Conservation (phyloP, 2,329 filamentous ascomycete genomes). For the Ophiosphaerella herpotricha region DNA sequence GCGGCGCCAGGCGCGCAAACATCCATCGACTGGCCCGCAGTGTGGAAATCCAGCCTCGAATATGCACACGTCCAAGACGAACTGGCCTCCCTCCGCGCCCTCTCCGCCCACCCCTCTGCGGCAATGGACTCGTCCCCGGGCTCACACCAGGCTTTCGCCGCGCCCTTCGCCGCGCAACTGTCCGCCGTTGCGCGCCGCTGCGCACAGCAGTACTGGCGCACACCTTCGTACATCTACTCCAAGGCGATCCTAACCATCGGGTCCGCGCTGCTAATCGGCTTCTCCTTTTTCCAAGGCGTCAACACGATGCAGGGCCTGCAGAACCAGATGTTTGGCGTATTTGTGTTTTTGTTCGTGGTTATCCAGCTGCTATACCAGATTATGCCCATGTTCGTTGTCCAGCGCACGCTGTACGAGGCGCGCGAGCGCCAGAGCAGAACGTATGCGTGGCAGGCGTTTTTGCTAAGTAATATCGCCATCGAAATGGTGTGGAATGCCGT, state of each 20-base stretch:
- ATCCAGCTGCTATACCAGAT: slow-evolving; percentile 52
- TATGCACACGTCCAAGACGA: slow-evolving; percentile 39
- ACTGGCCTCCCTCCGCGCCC: slow-evolving; percentile 46
- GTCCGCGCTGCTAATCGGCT: slow-evolving; percentile 42
- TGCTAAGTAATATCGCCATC: slow-evolving; percentile 70
- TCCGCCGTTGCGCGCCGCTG: slow-evolving; percentile 47
- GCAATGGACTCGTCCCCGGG: slow-evolving; percentile 51
- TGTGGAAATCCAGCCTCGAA: slow-evolving; percentile 43
- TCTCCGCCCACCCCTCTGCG: slow-evolving; percentile 34
- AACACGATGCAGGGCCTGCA: slow-evolving; percentile 50
- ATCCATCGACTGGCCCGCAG: slow-evolving; percentile 47
- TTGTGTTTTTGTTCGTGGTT: slow-evolving; percentile 53
- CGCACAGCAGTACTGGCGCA: slow-evolving; percentile 54
- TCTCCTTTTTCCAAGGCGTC: slow-evolving; percentile 49
- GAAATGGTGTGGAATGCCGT: slow-evolving; percentile 62
- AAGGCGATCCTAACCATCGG: slow-evolving; percentile 36
- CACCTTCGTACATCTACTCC: slow-evolving; percentile 50
- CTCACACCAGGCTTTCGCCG: slow-evolving; percentile 50
- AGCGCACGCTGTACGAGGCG: slow-evolving; percentile 62
- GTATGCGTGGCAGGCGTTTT: slow-evolving; percentile 75
- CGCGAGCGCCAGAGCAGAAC: slow-evolving; percentile 67
- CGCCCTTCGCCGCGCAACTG: slow-evolving; percentile 44
- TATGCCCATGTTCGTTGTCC: slow-evolving; percentile 62
- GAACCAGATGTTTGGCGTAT: slow-evolving; percentile 55
- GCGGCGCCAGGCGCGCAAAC: slow-evolving; percentile 33